Percentiles rank a stretch among this genome's conserved stretches.
These are phyloP conservation scores for Maudiozyma humilis DNA, from an alignment of 1,139 yeast species.

Conservation along the genomic window DNA sequence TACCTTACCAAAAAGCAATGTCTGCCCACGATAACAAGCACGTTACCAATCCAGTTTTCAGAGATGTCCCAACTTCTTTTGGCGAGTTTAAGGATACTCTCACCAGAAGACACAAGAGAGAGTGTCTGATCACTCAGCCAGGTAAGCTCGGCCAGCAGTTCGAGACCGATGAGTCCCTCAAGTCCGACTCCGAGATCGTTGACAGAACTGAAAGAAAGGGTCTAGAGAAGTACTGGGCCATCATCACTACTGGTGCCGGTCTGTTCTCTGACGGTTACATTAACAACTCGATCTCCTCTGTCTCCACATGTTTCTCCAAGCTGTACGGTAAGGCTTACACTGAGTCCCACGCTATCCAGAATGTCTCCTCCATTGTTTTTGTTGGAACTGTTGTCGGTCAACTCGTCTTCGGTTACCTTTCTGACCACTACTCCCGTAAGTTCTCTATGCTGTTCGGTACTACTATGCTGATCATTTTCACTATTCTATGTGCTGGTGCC, in stretches of 20 bases:
- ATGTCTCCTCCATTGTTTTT: conserved; percentile 81
- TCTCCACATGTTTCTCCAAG: conserved; percentile 53
- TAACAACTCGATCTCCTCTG: conserved; percentile 74
- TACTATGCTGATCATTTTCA: conserved; percentile 59
- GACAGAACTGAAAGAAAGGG: background rate
- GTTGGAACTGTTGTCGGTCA: conserved; percentile 91
- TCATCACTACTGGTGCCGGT: conserved; percentile 85
- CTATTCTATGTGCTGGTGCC: conserved; percentile 71
- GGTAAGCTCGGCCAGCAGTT: background rate
- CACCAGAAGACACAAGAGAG: conserved; percentile 31
- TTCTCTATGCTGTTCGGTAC: conserved; percentile 75
- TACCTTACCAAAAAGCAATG: background rate
- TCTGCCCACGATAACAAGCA: conserved; percentile 14
- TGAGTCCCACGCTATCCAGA: conserved; percentile 58
- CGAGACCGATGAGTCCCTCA: background rate
- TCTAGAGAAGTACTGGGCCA: conserved; percentile 49
- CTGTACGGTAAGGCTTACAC: conserved; percentile 60
- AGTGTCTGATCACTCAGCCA: conserved; percentile 17
- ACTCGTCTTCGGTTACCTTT: conserved; percentile 64
- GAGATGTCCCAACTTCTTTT: conserved; percentile 43
- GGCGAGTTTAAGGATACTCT: conserved; percentile 38
- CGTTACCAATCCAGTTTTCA: conserved; percentile 26
- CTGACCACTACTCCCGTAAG: conserved; percentile 74
- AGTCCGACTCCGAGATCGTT: background rate
- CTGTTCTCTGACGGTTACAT: conserved; percentile 86